Conservation (phyloP, 176 grass and related monocot species). For the Saccharum officinarum region DNA sequence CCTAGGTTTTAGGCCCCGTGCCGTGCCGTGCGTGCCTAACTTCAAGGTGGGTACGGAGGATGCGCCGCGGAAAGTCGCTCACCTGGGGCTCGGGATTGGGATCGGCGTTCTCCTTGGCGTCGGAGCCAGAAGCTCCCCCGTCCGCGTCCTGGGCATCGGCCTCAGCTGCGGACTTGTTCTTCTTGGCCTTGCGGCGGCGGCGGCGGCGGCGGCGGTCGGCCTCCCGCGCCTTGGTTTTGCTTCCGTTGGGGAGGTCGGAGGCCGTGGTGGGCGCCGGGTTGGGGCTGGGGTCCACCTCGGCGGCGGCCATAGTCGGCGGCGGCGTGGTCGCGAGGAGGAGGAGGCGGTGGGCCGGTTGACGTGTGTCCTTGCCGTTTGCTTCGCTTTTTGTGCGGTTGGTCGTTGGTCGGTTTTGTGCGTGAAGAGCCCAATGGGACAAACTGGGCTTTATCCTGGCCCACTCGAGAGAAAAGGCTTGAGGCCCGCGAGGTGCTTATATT, state of each 20-base stretch:
- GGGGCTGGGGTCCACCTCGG: slow-evolving; percentile 35
- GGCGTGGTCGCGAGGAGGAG: background rate
- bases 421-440: background rate
- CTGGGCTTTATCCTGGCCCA: background rate
- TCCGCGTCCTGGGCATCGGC: slow-evolving; percentile 17
- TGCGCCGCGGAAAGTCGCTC: background rate
- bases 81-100: slow-evolving; percentile 34
- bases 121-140: background rate
- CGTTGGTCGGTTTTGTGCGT: background rate
- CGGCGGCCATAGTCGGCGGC: slow-evolving; percentile 50
- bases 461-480: background rate
- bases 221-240: slow-evolving; percentile 49
- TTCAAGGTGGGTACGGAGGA: background rate
- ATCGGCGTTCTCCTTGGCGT: slow-evolving; percentile 29
- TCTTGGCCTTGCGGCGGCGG: slow-evolving; percentile 44
- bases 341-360: background rate
- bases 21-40: background rate
- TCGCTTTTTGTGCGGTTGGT: background rate
- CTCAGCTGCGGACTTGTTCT: slow-evolving; percentile 41
- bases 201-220: slow-evolving; percentile 48
- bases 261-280: background rate
- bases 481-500: no score
- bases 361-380: no score
- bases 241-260: slow-evolving; percentile 4
- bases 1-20: background rate